Base-by-base conservation (phyloP, 306 rosid species). In the Senna siamea region DNA sequence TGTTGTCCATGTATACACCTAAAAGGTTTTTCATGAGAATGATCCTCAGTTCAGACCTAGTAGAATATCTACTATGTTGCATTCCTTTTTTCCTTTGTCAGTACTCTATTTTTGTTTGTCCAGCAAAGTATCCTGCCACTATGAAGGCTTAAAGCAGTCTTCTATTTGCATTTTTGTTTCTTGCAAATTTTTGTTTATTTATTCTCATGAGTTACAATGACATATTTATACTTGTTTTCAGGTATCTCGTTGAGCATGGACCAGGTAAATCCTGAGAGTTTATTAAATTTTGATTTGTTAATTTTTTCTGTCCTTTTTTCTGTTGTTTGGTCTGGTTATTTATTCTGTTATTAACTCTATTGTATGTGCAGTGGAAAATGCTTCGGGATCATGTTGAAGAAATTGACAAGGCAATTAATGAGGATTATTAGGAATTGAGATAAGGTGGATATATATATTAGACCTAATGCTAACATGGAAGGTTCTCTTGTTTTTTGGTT, bases 221-320 rank as follows among this genome's bases (percentile, higher is more conserved):
- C 77, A 32, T 75, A 22, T 30, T 65, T 71, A 13, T 55, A 9
- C 41, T 61, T 78, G 56, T 79, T 87, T 84, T 82, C 90, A 94
- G 99, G 99, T 46, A 92, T 94, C 85, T 83, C 97, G 10, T 83
- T 94, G 81, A 67, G 82, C 74, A 83, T 87, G 91, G 99, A 94
- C 66, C 99, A 94, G 96, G 99, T 94, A 76, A 23, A 66, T 65
- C 37, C 55, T 60, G 5, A 38, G 64, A 72, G 19, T 17, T 48
- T 32, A 47, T 76, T 15, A 37, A 6, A 43, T 65, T 8, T 53
- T 66, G 17, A 47, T 48, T 10, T 32, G 15, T 18, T 59, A 10
- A 22, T 72, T 18, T 56, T 62, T 44, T 13, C 48, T 0, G 4
- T 20, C 4, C 57, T 2, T 17, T 56, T 69, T 54, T 1, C 38